Base-by-base conservation (phyloP, 1,284 basidiomycete species). In the Ustilago hordei region DNA sequence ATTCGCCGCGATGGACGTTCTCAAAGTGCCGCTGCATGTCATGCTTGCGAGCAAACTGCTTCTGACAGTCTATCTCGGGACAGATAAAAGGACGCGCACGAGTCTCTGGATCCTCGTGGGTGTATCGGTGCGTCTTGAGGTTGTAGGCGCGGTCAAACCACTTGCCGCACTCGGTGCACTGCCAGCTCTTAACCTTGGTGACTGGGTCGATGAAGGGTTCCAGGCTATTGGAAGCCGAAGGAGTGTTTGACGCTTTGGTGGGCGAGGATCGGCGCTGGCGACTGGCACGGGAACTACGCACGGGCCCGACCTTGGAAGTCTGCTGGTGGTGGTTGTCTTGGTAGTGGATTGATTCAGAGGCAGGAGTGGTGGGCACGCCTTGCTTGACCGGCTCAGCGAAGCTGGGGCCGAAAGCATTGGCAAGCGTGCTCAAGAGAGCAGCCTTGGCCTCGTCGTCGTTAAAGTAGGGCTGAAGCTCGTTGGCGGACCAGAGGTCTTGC, bases 121-220 rank as follows among this genome's bases (percentile, higher is more conserved):
- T 83, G 56, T 62, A 66, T 15, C 57, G 56, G 58, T 83, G 81
- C 38, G 81, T 83, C 65, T 75, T 77, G 75, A 81, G 69, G 67
- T 83, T 83, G 80, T 75, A 83, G 9, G 75, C 75, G 52, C 81
- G 81, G 50, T 83, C 78, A 54, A 83, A 83, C 31, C 28, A 55
- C 71, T 83, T 83, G 62, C 72, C 58, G 55, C 81, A 83, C 13
- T 72, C 69, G 35, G 58, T 9, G 68, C 81, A 83, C 55, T 71
- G 61, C 76, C 79, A 83, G 50, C 70, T 71, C 77, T 80, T 79
- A 59, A 64, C 57, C 41, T 75, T 64, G 64, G 63, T 62, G 48
- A 64, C 48, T 0, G 69, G 75, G 61, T 69, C 60, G 48, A 67
- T 43, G 65, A 62, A 34, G 60, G 74, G 73, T 3, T 64, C 68